A percentile compares a stretch with the other conserved stretches of the same genome.
phyloP scores from a whole-genome alignment of 305 asterid genomes.

The Striga hermonthica region DNA sequence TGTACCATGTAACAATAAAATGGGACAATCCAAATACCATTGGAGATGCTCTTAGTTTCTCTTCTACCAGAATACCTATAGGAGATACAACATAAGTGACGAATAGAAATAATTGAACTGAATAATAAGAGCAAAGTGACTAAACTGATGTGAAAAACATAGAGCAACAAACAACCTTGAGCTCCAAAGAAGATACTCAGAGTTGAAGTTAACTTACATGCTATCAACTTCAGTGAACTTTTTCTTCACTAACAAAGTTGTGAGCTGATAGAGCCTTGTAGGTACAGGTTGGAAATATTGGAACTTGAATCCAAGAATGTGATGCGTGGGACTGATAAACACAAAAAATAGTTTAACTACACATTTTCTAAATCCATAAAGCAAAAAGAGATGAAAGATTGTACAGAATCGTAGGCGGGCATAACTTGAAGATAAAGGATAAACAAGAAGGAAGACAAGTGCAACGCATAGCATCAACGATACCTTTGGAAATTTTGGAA shows the following conservation, averaged over 20 bases:
- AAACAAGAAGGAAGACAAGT: slow-evolving; percentile 14
- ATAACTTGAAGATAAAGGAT: background rate
- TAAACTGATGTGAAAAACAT: slow-evolving; percentile 9
- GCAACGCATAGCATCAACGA: slow-evolving; percentile 22
- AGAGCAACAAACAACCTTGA: slow-evolving; percentile 26
- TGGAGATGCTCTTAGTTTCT: too few species aligned
- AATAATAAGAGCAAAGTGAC: slow-evolving; percentile 2
- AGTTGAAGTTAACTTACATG: slow-evolving; percentile 62
- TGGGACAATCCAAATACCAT: too few species aligned
- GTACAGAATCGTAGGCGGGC: background rate
- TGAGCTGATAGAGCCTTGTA: slow-evolving; percentile 68
- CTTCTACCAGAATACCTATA: slow-evolving; percentile 22
- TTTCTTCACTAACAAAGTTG: slow-evolving; percentile 86
- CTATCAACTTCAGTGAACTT: slow-evolving; percentile 81
- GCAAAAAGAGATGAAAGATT: slow-evolving; percentile 22
- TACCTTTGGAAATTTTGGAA: slow-evolving; percentile 98
- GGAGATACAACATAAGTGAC: slow-evolving; percentile 4
- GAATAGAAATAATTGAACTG: background rate
- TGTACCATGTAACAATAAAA: too few species aligned
- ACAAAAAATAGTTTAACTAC: slow-evolving; percentile 23
- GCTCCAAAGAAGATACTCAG: slow-evolving; percentile 24
- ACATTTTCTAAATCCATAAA: slow-evolving; percentile 19
- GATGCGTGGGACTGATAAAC: slow-evolving; percentile 88
- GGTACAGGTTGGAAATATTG: slow-evolving; percentile 92
- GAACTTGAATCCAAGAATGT: slow-evolving; percentile 86